Percentiles rank a stretch among this genome's conserved stretches.
Evolutionary conservation across 805 yeast species (phyloP).

Genomic region (Hanseniaspora guilliermondii): DNA sequence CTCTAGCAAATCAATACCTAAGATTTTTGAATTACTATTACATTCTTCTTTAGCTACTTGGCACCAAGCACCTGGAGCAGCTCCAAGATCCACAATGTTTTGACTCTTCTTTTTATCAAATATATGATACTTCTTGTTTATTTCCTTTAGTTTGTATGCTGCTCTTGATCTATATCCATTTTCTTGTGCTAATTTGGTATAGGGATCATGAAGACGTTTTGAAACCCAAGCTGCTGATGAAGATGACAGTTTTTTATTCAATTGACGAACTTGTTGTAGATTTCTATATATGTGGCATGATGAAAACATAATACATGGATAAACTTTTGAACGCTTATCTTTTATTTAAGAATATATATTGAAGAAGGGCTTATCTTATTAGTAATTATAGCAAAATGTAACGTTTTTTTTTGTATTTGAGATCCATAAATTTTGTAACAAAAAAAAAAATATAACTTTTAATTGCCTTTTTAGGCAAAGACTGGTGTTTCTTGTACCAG

Average conservation of each 20-base stretch:
- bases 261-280: background rate
- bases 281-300: background rate
- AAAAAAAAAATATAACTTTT: background rate
- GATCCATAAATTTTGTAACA: background rate
- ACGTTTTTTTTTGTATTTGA: background rate
- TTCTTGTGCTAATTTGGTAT: constrained; percentile 51
- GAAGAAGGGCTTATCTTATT: background rate
- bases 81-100: constrained; percentile 76
- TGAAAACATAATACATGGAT: background rate
- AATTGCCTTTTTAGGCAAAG: background rate
- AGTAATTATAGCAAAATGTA: background rate
- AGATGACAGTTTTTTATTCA: background rate
- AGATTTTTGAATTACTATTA: constrained; percentile 39
- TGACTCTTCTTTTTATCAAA: constrained; percentile 36
- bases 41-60: constrained; percentile 59
- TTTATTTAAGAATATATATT: background rate
- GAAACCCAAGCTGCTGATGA: constrained; percentile 65
- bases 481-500: too few relatives aligned
- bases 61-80: constrained; percentile 92
- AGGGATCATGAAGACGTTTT: constrained; percentile 55
- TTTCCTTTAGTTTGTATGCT: constrained; percentile 72
- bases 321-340: background rate
- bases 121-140: constrained; percentile 50
- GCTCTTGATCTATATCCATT: constrained; percentile 69
- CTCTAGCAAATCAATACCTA: constrained; percentile 76